Conservation (phyloP, 1,284 basidiomycete genomes). For the Rhodotorula mucilaginosa region DNA sequence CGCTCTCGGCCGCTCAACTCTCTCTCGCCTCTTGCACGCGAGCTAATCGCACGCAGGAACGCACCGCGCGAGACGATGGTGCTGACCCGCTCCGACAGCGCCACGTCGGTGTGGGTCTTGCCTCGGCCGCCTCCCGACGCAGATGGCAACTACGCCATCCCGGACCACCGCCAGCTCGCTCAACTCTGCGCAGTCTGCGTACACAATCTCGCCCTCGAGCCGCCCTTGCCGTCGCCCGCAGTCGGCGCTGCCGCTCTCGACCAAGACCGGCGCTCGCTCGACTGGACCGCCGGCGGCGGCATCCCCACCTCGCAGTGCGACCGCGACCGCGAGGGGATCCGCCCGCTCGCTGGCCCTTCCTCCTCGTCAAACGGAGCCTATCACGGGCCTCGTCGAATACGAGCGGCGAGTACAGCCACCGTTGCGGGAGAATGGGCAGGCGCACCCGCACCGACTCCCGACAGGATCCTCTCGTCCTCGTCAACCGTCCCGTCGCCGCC, state of each 20-base stretch:
- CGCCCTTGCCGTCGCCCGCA: slow-evolving; percentile 59
- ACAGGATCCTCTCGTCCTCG: no score
- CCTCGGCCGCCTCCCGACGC: background rate
- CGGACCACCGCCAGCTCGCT: slow-evolving; percentile 63
- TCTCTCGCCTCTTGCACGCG: background rate
- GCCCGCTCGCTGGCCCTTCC: no score
- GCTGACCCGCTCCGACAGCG: slow-evolving; percentile 11
- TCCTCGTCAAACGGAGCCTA: no score
- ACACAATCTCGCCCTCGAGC: slow-evolving; percentile 75
- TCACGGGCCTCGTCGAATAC: no score
- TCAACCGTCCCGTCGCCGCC: no score
- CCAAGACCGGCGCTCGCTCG: background rate
- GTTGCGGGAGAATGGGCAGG: no score
- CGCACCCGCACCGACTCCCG: no score
- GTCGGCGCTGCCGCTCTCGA: slow-evolving; percentile 37
- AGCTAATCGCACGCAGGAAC: background rate
- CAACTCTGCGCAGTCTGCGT: slow-evolving; percentile 71
- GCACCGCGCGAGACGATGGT: background rate
- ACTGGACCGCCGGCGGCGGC: background rate
- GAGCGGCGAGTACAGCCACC: no score
- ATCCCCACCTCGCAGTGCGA: no score
- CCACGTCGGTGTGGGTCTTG: slow-evolving; percentile 4
- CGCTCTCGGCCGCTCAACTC: no score
- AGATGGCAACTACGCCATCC: background rate
- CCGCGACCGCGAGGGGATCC: no score